Evolutionary conservation across 2,329 filamentous ascomycete species (phyloP).

Genomic region (Colletotrichum sidae): DNA sequence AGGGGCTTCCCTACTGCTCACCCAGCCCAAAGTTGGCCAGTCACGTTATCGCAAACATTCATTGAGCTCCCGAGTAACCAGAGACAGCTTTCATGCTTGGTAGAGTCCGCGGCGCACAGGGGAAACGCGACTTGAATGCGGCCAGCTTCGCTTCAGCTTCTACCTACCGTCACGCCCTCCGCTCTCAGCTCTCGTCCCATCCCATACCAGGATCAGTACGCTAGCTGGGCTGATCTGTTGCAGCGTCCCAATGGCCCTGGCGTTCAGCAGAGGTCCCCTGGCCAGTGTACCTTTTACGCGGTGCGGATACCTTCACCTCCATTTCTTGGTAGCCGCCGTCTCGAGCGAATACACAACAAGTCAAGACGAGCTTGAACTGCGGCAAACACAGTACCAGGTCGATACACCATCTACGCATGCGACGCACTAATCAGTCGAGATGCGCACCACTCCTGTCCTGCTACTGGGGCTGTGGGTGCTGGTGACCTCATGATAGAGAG

Average conservation of each 20-base stretch:
- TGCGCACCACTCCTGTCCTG: not conserved
- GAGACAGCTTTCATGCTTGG: too few species aligned
- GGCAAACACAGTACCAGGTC: not conserved
- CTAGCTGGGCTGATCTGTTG: constrained; percentile 8
- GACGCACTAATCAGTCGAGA: not conserved
- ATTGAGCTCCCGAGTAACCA: too few species aligned
- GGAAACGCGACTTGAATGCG: constrained; percentile 1
- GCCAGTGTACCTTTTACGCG: too few species aligned
- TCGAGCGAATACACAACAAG: constrained; percentile 5
- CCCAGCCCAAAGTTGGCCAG: constrained; percentile 9
- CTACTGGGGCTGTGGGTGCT: constrained; percentile 26
- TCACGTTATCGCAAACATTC: not conserved
- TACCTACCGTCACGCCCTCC: constrained; percentile 10
- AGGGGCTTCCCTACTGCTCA: constrained; percentile 24
- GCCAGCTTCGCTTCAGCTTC: constrained; percentile 18
- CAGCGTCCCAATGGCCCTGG: not conserved
- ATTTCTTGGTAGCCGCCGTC: not conserved
- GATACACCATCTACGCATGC: not conserved
- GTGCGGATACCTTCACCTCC: too few species aligned
- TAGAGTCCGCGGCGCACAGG: constrained; percentile 4
- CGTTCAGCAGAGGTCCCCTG: not conserved
- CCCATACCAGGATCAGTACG: constrained; percentile 5
- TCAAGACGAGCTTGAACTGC: constrained; percentile 4
- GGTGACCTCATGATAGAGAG: constrained; percentile 20
- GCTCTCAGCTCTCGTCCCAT: constrained; percentile 15